Percentiles rank a stretch among this genome's conserved stretches.
These are phyloP conservation scores for Papiliotrema flavescens DNA, from an alignment of 1,284 basidiomycete species.

Conservation along the genomic window DNA sequence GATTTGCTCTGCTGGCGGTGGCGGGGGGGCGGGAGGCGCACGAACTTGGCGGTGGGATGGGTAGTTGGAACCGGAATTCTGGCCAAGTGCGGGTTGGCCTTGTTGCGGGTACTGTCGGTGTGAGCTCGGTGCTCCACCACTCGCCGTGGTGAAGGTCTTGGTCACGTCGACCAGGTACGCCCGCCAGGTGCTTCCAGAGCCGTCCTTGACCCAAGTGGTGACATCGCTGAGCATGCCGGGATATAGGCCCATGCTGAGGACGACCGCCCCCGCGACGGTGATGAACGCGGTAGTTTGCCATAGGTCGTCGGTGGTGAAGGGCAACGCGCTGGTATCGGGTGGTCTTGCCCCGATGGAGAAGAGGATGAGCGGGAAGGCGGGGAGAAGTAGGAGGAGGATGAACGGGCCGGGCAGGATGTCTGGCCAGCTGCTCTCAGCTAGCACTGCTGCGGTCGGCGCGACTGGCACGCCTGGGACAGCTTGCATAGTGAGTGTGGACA, in stretches of 20 bases:
- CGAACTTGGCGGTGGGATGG: too few species aligned
- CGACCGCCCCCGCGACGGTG: slow-evolving; percentile 25
- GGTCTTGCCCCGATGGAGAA: slow-evolving; percentile 34
- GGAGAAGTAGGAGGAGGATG: slow-evolving; percentile 30
- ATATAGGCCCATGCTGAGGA: slow-evolving; percentile 23
- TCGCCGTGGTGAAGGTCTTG: not conserved
- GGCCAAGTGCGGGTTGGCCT: too few species aligned
- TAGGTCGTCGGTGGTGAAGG: slow-evolving; percentile 29
- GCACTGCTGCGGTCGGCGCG: not conserved
- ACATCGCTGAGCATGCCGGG: slow-evolving; percentile 21
- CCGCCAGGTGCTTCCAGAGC: slow-evolving; percentile 1
- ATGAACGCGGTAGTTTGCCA: slow-evolving; percentile 28
- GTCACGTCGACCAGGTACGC: not conserved
- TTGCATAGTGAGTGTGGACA: not conserved
- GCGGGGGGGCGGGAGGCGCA: not conserved
- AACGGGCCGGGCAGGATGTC: slow-evolving; percentile 30
- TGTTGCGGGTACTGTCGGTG: too few species aligned
- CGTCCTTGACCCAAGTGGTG: slow-evolving; percentile 20
- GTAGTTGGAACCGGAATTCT: too few species aligned
- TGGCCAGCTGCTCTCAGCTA: slow-evolving; percentile 1
- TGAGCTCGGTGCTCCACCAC: too few species aligned
- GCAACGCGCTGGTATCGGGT: slow-evolving; percentile 22
- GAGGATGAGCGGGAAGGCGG: slow-evolving; percentile 28
- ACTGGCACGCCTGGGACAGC: not conserved
- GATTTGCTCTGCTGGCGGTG: not conserved